Evolutionary conservation across 2,329 filamentous ascomycete genomes (phyloP).

Genomic region (Stachybotrys echinatus): DNA sequence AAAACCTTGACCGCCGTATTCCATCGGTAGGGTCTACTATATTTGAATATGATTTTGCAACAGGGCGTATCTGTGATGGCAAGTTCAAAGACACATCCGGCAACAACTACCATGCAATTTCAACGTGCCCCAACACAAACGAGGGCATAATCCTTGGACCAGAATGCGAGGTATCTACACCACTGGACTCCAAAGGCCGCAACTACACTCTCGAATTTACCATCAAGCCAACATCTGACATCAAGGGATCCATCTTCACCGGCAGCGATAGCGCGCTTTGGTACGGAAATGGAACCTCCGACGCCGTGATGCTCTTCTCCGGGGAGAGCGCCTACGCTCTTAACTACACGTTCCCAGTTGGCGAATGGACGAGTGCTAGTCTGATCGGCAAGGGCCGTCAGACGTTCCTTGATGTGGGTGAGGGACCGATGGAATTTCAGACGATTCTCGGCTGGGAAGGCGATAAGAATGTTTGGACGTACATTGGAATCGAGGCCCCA

Average conservation of each 20-base stretch:
- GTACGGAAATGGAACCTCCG: background rate
- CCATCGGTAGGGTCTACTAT: conserved; percentile 9
- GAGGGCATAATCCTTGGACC: background rate
- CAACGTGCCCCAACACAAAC: background rate
- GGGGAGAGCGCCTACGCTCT: background rate
- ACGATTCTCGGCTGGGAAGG: background rate
- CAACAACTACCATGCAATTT: background rate
- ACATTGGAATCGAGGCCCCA: background rate
- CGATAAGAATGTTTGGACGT: background rate
- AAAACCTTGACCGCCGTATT: conserved; percentile 15
- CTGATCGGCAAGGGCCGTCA: background rate
- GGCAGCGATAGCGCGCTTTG: background rate
- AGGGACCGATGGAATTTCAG: background rate
- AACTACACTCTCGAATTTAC: background rate
- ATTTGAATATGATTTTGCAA: conserved; percentile 15
- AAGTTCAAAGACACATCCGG: background rate
- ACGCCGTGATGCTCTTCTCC: background rate
- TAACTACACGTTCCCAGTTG: background rate
- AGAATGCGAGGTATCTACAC: background rate
- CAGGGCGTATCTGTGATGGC: background rate
- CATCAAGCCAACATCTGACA: background rate
- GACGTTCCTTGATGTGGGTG: background rate
- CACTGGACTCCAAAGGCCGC: background rate
- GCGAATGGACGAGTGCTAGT: background rate
- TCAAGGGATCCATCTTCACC: background rate